Base-by-base conservation (phyloP, 2,329 filamentous ascomycete genomes). In the Alternaria infectoria region DNA sequence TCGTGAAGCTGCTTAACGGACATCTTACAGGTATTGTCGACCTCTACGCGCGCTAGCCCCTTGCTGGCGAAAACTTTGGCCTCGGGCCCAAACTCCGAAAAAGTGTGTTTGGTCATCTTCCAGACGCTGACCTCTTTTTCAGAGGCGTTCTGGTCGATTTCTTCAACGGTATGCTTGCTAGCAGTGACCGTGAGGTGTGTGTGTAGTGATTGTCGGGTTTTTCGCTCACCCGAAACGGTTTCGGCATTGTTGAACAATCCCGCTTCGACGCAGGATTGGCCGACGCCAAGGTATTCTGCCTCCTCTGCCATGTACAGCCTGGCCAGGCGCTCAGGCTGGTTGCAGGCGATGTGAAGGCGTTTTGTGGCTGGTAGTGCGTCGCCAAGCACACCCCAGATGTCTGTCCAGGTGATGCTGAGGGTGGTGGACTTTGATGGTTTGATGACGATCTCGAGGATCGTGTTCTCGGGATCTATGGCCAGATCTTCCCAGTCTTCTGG, bases 291-390 rank as follows among this genome's bases (percentile, higher is more conserved):
- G 11, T 62, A 57, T n/a, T 68, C 67, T 17, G 46, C 57, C 25
- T 68, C 67, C 12, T 67, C 66, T 9, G 58, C 45, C 63, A 66
- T 66, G 19, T 64, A 67, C 8, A 68, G 57, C 59, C 67, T 57
- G 5, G 60, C 63, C 10, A 68, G 52, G 5, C 66, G 57, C 47
- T 58, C 47, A 3, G 66, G 61, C 51, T 58, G 11, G n/a, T 49
- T 59, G 54, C 63, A 67, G 3, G 56, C 51, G 10, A 68, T 65
- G 11, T 64, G 63, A 6, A 68, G 47, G 50, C 50, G 57, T 26
- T 47, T 60, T 23, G 52, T 56, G 5, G 32, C 59, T 13, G 49
- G 59, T 7, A 70, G 62, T 11, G 54, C 64, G n/a, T 65, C 64
- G 40, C 59, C 50, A 6, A 70, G 50, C 5, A 65, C 49, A 25